Conservation (phyloP, 441 rosid species). For the Gossypium trilobum region DNA sequence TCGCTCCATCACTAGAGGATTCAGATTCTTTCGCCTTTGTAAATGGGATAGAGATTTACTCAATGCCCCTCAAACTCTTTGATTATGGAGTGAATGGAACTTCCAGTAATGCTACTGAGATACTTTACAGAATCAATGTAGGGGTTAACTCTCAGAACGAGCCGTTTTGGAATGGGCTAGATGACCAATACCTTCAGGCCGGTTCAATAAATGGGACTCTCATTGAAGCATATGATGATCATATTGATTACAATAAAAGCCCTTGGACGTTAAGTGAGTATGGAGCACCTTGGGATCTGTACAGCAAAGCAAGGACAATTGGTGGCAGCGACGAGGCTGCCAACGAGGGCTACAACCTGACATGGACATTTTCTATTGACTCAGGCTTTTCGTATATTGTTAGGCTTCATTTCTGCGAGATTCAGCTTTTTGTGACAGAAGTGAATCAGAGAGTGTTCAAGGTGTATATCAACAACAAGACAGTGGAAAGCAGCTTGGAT, state of each 20-base stretch:
- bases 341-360: constrained; percentile 38
- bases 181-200: constrained; percentile 32
- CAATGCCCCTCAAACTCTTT: constrained; percentile 30
- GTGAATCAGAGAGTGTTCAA: constrained; percentile 46
- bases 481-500: constrained; percentile 20
- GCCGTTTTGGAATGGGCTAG: constrained; percentile 43
- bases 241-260: constrained; percentile 19
- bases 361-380: constrained; percentile 52
- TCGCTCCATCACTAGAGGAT: constrained; percentile 33
- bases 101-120: constrained; percentile 19
- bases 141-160: constrained; percentile 37
- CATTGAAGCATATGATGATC: constrained; percentile 1
- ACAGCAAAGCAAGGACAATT: constrained; percentile 42
- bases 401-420: constrained; percentile 63
- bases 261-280: constrained; percentile 21
- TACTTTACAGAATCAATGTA: constrained; percentile 47
- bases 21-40: constrained; percentile 39
- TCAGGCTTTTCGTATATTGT: constrained; percentile 41
- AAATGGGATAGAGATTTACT: constrained; percentile 55
- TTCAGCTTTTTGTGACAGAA: constrained; percentile 11
- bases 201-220: constrained; percentile 32
- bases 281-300: constrained; percentile 44
- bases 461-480: constrained; percentile 36
- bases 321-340: constrained; percentile 21
- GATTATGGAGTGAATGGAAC: constrained; percentile 30